Evolutionary conservation across 2,329 filamentous ascomycete species (phyloP).

Genomic region (Domatiomyces catenatus): DNA sequence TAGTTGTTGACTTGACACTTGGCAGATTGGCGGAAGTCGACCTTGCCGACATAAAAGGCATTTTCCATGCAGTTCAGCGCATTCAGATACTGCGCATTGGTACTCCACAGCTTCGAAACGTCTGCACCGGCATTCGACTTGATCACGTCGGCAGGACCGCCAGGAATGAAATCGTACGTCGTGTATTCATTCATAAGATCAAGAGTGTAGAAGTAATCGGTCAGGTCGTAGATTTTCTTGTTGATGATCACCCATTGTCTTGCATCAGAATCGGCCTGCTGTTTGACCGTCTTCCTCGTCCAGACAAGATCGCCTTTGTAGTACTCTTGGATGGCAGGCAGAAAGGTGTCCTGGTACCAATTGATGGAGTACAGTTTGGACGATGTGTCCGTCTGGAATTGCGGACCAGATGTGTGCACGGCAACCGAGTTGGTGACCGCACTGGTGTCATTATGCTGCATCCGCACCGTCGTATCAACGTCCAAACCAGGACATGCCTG

Average conservation of each 20-base stretch:
- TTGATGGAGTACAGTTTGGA: slow-evolving; percentile 45
- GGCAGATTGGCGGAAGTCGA: slow-evolving; percentile 65
- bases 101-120: slow-evolving; percentile 51
- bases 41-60: slow-evolving; percentile 65
- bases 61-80: slow-evolving; percentile 69
- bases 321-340: slow-evolving; percentile 67
- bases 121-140: slow-evolving; percentile 64
- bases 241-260: slow-evolving; percentile 70
- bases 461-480: slow-evolving; percentile 35
- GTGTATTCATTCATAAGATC: slow-evolving; percentile 39
- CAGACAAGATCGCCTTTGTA: slow-evolving; percentile 79
- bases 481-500: slow-evolving; percentile 62
- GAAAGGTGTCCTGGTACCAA: slow-evolving; percentile 66
- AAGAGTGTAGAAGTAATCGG: slow-evolving; percentile 74
- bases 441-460: slow-evolving; percentile 46
- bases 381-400: slow-evolving; percentile 37
- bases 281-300: slow-evolving; percentile 42
- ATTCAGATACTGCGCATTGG: slow-evolving; percentile 39
- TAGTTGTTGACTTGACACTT: slow-evolving; percentile 82
- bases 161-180: slow-evolving; percentile 57
- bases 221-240: slow-evolving; percentile 69
- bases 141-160: slow-evolving; percentile 50
- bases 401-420: slow-evolving; percentile 55
- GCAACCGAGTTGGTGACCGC: slow-evolving; percentile 42
- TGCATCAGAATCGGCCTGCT: slow-evolving; percentile 49